phyloP scores from a whole-genome alignment of 345 rosid genomes.

The Garcia nutans region DNA sequence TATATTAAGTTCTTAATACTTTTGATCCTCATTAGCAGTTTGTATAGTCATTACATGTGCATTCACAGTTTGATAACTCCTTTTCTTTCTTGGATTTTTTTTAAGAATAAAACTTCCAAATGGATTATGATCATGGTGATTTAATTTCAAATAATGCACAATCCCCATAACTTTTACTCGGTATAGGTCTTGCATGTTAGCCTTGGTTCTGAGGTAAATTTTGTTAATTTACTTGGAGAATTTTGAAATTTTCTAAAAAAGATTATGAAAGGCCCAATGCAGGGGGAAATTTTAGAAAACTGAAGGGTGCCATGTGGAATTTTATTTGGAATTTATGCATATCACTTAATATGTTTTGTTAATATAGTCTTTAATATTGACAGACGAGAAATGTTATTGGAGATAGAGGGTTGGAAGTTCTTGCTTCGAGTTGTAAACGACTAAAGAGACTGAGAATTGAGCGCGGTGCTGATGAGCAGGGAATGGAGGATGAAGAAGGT shows the following conservation, averaged over 20 bases:
- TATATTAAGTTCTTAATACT: neutral
- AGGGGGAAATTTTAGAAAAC: neutral
- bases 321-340: neutral
- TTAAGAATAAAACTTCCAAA: neutral
- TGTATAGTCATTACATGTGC: neutral
- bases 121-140: neutral
- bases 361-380: conserved; percentile 22
- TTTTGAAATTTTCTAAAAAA: neutral
- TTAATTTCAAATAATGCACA: neutral
- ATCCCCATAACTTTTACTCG: neutral
- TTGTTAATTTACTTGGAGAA: neutral
- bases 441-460: conserved; percentile 92
- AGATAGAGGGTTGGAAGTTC: conserved; percentile 84
- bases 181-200: too few species aligned
- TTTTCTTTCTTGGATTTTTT: neutral
- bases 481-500: conserved; percentile 84
- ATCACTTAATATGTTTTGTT: neutral
- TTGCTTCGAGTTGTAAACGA: conserved; percentile 64
- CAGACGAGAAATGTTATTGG: conserved; percentile 98
- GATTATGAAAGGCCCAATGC: neutral
- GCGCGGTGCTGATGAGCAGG: conserved; percentile 87
- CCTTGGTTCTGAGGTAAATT: neutral
- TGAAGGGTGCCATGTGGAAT: neutral
- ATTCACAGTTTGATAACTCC: neutral
- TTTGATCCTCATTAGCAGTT: neutral